Evolutionary conservation across 2,329 filamentous ascomycete species (phyloP), one percentile per base, ranked within the genome.

Genomic region (Colletotrichum cereale): DNA sequence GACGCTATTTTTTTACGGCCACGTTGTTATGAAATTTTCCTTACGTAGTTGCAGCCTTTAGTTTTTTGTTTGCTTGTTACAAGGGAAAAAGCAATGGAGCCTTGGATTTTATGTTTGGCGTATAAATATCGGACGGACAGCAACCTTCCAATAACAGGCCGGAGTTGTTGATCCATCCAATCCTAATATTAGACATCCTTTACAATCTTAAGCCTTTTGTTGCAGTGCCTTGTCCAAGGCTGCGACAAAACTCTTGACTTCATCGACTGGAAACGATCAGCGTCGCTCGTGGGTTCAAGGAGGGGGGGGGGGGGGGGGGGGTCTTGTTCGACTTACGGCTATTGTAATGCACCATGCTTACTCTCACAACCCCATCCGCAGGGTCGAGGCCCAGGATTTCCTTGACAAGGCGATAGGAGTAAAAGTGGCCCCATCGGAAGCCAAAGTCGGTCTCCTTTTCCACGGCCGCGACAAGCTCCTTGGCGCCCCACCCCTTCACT

Each of bases 331-430:
- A 85, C 87, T 84, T 77, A 89, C 88, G 77, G 3, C 90, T 92
- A 75, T 94, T 94, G 77, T 94, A 94, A 79, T 93, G 91, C 66
- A 92, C 86, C 84, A 93, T 85, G 75, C 90, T 92, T n/a, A 93
- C 89, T 73, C 92, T 85, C 5, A 92, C 86, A 11, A 93, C 87
- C 0, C 91, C 92, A 74, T 92, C 77, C 1, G 66, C 86, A 11
- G 86, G 83, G 0, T 83, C 86, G 61, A 92, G 79, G 0, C 85
- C 85, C 47, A 93, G 77, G 0, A 92, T 81, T 2, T 91, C 88
- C 69, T 88, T 82, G 16, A 88, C 83, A 73, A 93, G 77, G 21
- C 91, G 82, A 75, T 91, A 88, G 16, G 88, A 90, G 79, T 94
- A 94, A 75, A 94, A 93, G 55, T 87, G 84, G 0, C 92, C 92